Base-by-base conservation (phyloP, 1,284 basidiomycete genomes). In the Boletus mariae region DNA sequence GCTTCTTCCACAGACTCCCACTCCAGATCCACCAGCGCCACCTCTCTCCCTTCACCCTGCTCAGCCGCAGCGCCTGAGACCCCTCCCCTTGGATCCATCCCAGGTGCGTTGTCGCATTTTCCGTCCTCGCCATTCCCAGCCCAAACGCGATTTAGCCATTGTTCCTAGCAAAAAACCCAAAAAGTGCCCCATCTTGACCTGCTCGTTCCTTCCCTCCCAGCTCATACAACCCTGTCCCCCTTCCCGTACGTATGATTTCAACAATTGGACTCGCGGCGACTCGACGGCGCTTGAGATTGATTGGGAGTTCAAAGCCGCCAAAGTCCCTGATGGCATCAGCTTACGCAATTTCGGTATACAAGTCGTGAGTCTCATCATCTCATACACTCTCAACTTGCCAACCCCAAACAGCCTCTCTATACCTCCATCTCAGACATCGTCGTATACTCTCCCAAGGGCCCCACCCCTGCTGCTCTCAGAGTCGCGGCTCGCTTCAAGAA, bases 301-400 rank as follows among this genome's bases (percentile, higher is more conserved):
- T 51, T 82, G 80, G 77, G 75, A 83, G 58, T 88, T 90, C 59
- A 75, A 84, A 40, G 81, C 84, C 29, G 77, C 80, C 13, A 75
- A 76, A 49, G 83, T 90, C 49, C 87, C 90, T 5, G 82, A 86
- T 57, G 86, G 88, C 13, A 88, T 90, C 54, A 86, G 83, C 57
- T 71, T 89, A 61, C 74, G 89, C 60, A 91, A 92, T 72, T 91
- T 92, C 70, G 89, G 88, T 44, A 89, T 90, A 58, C 90, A 91
- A 67, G 80, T 87, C 62, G 87, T 90, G 68, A 75, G 87, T 82
- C 28, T 35, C 17, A 2, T 53, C 37, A 1, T 35, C 35, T 50
- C n/a, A 1, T 43, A 32, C 7, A 10, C 37, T 53, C 43, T 20
- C 35, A 29, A 26, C 38, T 32, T 42, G 17, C 35, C 38, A 41